Evolutionary conservation across 176 grass and related monocot species (phyloP).

Genomic region (Poa pratensis): DNA sequence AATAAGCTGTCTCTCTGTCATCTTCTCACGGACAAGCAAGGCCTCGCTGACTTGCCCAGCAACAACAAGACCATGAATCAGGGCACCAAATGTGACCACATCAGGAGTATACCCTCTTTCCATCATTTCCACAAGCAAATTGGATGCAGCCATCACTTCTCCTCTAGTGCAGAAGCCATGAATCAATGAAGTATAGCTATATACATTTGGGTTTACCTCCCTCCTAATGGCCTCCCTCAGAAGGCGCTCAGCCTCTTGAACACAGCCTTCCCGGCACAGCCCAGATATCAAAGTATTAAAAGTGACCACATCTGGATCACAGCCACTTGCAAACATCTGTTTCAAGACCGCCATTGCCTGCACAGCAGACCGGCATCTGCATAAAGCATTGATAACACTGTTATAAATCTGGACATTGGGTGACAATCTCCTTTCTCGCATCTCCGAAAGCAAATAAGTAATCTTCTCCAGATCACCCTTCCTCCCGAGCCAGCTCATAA

Average conservation of each 20-base stretch:
- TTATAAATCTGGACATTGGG: constrained; percentile 79
- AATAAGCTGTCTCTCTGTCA: constrained; percentile 59
- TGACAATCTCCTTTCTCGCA: constrained; percentile 55
- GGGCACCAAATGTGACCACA: constrained; percentile 63
- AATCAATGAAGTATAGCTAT: constrained; percentile 73
- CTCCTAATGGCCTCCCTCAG: constrained; percentile 62
- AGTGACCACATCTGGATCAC: constrained; percentile 59
- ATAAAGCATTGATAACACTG: constrained; percentile 55
- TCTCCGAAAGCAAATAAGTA: constrained; percentile 55
- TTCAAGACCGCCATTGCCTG: constrained; percentile 66
- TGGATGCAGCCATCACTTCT: constrained; percentile 49
- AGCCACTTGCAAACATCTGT: constrained; percentile 60
- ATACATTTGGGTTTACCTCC: constrained; percentile 61
- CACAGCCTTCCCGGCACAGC: constrained; percentile 51
- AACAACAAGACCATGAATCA: constrained; percentile 78
- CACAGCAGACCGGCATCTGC: constrained; percentile 48
- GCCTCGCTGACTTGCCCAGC: constrained; percentile 60
- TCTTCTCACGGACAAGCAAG: constrained; percentile 67
- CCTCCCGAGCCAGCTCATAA: constrained; percentile 66
- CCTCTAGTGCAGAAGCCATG: constrained; percentile 55
- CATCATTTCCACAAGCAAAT: constrained; percentile 82
- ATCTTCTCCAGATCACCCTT: constrained; percentile 60
- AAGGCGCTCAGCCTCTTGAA: constrained; percentile 52
- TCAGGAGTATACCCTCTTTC: constrained; percentile 63
- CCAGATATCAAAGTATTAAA: constrained; percentile 78